Conservation (phyloP, 208 protist genomes). For the Wallacemonas sp. region DNA sequence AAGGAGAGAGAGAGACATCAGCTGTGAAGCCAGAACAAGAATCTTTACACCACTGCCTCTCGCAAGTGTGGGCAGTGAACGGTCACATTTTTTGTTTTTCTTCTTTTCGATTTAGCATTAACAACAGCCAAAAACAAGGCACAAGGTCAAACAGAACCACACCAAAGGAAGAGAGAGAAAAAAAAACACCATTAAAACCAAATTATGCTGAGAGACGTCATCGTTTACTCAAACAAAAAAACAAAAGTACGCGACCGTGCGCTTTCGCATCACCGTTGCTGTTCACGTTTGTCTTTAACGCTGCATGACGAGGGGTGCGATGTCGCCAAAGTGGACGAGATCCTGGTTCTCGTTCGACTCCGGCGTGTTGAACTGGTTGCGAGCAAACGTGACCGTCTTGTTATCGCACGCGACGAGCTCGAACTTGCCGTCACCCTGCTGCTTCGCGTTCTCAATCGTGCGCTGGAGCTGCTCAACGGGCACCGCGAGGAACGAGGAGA, state of each 20-base stretch:
- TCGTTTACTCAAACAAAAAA: background rate
- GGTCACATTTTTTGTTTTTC: slow-evolving; percentile 11
- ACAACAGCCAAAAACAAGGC: no score
- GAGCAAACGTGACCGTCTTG: slow-evolving; percentile 55
- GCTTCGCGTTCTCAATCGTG: slow-evolving; percentile 62
- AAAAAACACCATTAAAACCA: background rate
- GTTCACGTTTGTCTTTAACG: background rate
- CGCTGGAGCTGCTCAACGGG: slow-evolving; percentile 42
- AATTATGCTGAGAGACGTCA: background rate
- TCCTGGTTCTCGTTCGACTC: slow-evolving; percentile 64
- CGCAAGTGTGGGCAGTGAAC: no score
- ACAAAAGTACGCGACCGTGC: no score
- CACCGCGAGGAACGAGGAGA: slow-evolving; percentile 68
- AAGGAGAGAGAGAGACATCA: no score
- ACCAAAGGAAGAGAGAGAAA: background rate
- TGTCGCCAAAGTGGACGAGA: slow-evolving; percentile 59
- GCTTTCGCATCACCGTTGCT: no score
- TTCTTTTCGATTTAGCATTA: no score
- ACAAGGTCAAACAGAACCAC: no score
- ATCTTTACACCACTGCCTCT: no score
- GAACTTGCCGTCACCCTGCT: slow-evolving; percentile 50
- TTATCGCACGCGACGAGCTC: slow-evolving; percentile 40
- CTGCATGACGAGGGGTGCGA: slow-evolving; percentile 32
- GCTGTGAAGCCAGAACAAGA: no score
- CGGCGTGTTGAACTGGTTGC: slow-evolving; percentile 73